Conservation (phyloP, 2,329 filamentous ascomycete species). For the Ambrosiella xylebori region DNA sequence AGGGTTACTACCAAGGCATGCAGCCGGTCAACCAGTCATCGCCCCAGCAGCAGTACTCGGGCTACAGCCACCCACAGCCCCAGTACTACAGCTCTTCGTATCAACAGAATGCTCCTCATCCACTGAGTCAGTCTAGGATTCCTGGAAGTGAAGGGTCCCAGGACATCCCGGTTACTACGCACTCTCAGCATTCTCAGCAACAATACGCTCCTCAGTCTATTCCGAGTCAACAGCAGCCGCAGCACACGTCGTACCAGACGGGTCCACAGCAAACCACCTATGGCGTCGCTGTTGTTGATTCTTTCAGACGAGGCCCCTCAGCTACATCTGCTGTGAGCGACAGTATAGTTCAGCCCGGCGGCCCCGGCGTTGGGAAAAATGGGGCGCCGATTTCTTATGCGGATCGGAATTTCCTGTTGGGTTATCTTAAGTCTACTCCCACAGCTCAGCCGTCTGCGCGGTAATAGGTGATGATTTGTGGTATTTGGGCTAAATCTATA, state of each 20-base stretch:
- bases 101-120: constrained; percentile 10
- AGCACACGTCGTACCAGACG: background rate
- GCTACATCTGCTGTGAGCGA: constrained; percentile 26
- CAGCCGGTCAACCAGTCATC: constrained; percentile 5
- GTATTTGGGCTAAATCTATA: background rate
- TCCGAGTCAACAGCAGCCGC: background rate
- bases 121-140: constrained; percentile 10
- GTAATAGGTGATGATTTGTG: background rate
- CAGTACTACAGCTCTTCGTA: constrained; percentile 10
- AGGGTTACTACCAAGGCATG: constrained; percentile 4
- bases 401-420: constrained; percentile 60
- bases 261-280: no score
- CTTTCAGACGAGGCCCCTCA: constrained; percentile 24
- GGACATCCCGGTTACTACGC: background rate
- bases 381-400: constrained; percentile 43
- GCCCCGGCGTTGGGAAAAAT: constrained; percentile 23
- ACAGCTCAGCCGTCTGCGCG: constrained; percentile 15
- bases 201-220: background rate
- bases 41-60: constrained; percentile 10
- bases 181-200: background rate
- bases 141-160: constrained; percentile 1
- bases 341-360: constrained; percentile 15
- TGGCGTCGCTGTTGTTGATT: no score
- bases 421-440: constrained; percentile 47
- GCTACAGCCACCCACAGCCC: constrained; percentile 7